Base-by-base conservation (phyloP, 176 grass and related monocot genomes). In the Melocanna baccifera region DNA sequence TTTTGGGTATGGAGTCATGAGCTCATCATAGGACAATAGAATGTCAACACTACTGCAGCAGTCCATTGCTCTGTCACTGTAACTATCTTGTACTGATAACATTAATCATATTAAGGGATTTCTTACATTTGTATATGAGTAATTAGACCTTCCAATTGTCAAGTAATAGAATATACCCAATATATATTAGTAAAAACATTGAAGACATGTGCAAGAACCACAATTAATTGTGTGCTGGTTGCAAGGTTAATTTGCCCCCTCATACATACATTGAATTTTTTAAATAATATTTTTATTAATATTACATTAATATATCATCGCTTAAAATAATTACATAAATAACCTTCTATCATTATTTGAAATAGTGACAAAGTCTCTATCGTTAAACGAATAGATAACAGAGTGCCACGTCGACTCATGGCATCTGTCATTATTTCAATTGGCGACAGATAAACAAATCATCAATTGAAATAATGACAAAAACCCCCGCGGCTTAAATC, bases 161-260 rank as follows among this genome's bases (percentile, higher is more conserved):
- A 75, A 11, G 1, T 45, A 87, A 56, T 20, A 36, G 22, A 26
- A 61, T 34, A 55, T 13, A 81, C 36, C 20, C 10, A 18, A 69
- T 57, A 37, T 47, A 26, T 20, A 69, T 2, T 16, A 28, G 51
- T 12, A 13, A 69, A 87, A 62, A 22, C 53, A 50, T 12, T 14
- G 73, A 76, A 1, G 50, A 32, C 29, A 66, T 67, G 64, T 30
- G 50, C 71, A 82, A 68, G 61, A 87, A 37, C 14, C 22, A 56
- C 39, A 59, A 45, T 59, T 53, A 12, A 67, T 37, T 36, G 30
- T 63, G 28, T 43, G 42, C 69, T 42, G 40, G 5, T 55, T 26
- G 56, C 22, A 63, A 77, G 29, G 30, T 15, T 82, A 69, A 69
- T 69, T 32, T 82, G 42, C 50, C 9, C 9, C 22, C 75, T 23